These are phyloP conservation scores for Microdochium bolleyi DNA, from an alignment of 2,329 filamentous ascomycete species.

Conservation along the genomic window DNA sequence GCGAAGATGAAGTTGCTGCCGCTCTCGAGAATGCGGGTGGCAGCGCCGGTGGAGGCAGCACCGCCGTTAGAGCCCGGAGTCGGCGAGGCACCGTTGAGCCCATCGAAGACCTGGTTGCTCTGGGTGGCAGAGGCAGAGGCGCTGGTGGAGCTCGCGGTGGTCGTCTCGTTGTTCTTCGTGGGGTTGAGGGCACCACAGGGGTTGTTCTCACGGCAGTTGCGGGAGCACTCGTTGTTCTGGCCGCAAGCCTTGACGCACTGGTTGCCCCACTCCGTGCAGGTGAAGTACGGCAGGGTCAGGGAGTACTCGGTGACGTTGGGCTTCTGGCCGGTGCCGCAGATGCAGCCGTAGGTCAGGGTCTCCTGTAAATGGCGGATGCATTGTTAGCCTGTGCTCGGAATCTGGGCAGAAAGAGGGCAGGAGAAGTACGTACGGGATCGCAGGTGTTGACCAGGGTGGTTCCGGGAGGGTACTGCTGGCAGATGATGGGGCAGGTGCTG, in stretches of 20 bases:
- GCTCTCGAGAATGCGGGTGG: slow-evolving; percentile 15
- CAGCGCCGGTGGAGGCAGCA: slow-evolving; percentile 6
- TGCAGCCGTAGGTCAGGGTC: slow-evolving; percentile 60
- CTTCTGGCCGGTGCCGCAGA: slow-evolving; percentile 57
- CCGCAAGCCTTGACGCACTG: slow-evolving; percentile 57
- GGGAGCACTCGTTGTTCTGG: slow-evolving; percentile 47
- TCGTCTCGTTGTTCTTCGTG: slow-evolving; percentile 46
- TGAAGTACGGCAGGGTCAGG: slow-evolving; percentile 69
- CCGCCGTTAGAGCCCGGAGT: slow-evolving; percentile 5
- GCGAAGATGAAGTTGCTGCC: slow-evolving; percentile 28
- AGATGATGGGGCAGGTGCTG: slow-evolving; percentile 63
- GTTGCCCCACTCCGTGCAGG: slow-evolving; percentile 63
- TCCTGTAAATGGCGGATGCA: slow-evolving; percentile 25
- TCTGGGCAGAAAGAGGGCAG: not conserved
- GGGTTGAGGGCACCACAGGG: slow-evolving; percentile 67
- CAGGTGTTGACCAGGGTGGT: slow-evolving; percentile 56
- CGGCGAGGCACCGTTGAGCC: slow-evolving; percentile 15
- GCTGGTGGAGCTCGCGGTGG: slow-evolving; percentile 31
- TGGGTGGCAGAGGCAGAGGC: slow-evolving; percentile 25
- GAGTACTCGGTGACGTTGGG: slow-evolving; percentile 74
- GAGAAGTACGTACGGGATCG: slow-evolving; percentile 44
- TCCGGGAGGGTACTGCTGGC: slow-evolving; percentile 48
- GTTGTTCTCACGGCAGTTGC: slow-evolving; percentile 54
- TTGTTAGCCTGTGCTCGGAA: not conserved
- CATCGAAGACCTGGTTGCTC: slow-evolving; percentile 27